phyloP scores from a whole-genome alignment of 371 early-diverging fungal species.

The Haplosporangium sp. region DNA sequence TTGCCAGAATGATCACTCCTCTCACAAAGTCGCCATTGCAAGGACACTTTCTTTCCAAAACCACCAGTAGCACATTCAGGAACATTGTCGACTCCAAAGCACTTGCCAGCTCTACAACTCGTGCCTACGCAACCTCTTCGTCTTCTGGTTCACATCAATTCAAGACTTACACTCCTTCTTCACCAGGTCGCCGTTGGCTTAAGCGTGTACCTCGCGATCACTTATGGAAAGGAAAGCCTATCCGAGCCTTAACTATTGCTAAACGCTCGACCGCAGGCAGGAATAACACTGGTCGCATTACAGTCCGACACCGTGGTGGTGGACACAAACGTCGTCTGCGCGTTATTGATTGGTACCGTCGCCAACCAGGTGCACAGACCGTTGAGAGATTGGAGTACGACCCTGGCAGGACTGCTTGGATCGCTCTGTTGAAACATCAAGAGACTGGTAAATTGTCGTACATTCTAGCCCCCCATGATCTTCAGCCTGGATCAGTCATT shows the following conservation, averaged over 20 bases:
- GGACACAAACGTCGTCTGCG: slow-evolving; percentile 94
- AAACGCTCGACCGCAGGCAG: slow-evolving; percentile 90
- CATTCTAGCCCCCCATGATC: slow-evolving; percentile 84
- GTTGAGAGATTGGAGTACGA: slow-evolving; percentile 96
- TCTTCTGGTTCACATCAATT: slow-evolving; percentile 63
- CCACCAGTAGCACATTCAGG: slow-evolving; percentile 13
- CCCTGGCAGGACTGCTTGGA: slow-evolving; percentile 94
- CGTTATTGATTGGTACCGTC: slow-evolving; percentile 88
- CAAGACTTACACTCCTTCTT: slow-evolving; percentile 92
- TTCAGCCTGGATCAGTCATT: slow-evolving; percentile 80
- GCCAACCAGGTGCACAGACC: slow-evolving; percentile 78
- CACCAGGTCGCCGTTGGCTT: slow-evolving; percentile 91
- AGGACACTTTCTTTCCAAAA: slow-evolving; percentile 13
- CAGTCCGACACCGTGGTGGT: slow-evolving; percentile 95
- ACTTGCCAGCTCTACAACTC: slow-evolving; percentile 2
- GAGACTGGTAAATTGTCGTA: slow-evolving; percentile 83
- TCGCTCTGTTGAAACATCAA: slow-evolving; percentile 87
- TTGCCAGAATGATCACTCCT: slow-evolving; percentile 34
- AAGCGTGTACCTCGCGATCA: slow-evolving; percentile 91
- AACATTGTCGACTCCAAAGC: slow-evolving; percentile 13
- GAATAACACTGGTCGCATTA: slow-evolving; percentile 92
- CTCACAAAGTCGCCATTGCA: slow-evolving; percentile 10
- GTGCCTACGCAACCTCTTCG: slow-evolving; percentile 40
- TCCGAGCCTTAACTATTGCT: slow-evolving; percentile 83
- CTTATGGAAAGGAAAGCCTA: slow-evolving; percentile 91